Evolutionary conservation across 495 filamentous ascomycete genomes (phyloP).

Genomic region (Xylaria grammica): DNA sequence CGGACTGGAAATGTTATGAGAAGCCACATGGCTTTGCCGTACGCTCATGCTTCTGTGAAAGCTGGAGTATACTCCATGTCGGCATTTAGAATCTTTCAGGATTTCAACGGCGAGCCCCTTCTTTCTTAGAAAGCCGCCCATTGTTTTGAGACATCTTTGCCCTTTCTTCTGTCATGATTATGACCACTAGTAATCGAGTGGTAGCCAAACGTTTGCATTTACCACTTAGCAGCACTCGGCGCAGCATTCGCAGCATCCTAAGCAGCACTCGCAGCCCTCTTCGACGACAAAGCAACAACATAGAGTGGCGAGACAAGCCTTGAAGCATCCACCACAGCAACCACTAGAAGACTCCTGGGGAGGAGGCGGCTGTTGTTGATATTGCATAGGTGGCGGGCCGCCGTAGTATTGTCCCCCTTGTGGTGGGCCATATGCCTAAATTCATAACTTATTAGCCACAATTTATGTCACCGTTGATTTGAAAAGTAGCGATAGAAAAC

Average conservation of each 20-base stretch:
- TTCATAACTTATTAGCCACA: constrained; percentile 21
- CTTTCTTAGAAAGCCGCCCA: background rate
- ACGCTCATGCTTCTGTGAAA: background rate
- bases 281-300: constrained; percentile 83
- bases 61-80: background rate
- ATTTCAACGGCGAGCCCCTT: background rate
- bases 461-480: background rate
- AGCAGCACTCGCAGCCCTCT: constrained; percentile 79
- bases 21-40: background rate
- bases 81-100: constrained; percentile 1
- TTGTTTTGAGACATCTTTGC: background rate
- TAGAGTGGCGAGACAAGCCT: constrained; percentile 68
- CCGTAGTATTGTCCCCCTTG: no score
- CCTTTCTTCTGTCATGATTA: background rate
- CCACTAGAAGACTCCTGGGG: constrained; percentile 52
- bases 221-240: constrained; percentile 42
- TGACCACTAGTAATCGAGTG: background rate
- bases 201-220: background rate
- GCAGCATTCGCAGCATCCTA: constrained; percentile 71
- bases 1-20: background rate
- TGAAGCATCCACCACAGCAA: constrained; percentile 66
- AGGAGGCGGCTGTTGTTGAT: constrained; percentile 65
- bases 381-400: constrained; percentile 52
- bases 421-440: no score
- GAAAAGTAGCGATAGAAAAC: background rate